Evolutionary conservation across 1,284 basidiomycete species (phyloP), one percentile per base, ranked within the genome.

Genomic region (Sporisorium scitamineum): DNA sequence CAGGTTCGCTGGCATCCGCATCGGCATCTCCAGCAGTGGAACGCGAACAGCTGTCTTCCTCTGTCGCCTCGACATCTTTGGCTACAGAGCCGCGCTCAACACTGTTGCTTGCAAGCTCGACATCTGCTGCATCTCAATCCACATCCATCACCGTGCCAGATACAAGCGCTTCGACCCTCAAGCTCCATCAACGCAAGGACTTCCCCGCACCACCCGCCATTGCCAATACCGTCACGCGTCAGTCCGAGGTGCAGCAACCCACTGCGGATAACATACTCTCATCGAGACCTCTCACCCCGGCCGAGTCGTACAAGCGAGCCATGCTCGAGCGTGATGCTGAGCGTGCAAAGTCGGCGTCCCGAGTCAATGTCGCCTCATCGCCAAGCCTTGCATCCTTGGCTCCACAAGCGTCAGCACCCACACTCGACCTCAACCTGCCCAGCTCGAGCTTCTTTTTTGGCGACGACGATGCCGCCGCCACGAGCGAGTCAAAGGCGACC

Each of bases 351-450:
- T 10, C 45, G 10, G 34, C 55, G 2, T 45, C 67, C 10, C 57
- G 53, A 13, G 18, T 29, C 39, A 41, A 22, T 8, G 14, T 24
- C 9, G 26, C n/a, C n/a, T n/a, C 62, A 24, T 24, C 47, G 14
- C 42, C 48, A 24, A 61, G 27, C 24, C 13, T n/a, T 2, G 8
- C 26, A 1, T 20, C 51, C 3, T 10, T 34, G 7, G 10, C 56
- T 14, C 42, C 44, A 14, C 34, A 26, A 34, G 34, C 27, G 2
- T 42, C 44, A 0, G 73, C 74, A 18, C 78, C 78, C 11, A 65
- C 54, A 6, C 51, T 79, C 32, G 71, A 79, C 32, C 55, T 79
- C 34, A 32, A 74, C 16, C 45, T 79, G 47, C 75, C 78, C 9
- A 56, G 47, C 32, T 68, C 75, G 29, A 65, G 65, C 52, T 66